Percentiles rank a stretch among this genome's conserved stretches.
Evolutionary conservation across 1,284 basidiomycete species (phyloP).

Genomic region (Pulchroboletus neoregius): DNA sequence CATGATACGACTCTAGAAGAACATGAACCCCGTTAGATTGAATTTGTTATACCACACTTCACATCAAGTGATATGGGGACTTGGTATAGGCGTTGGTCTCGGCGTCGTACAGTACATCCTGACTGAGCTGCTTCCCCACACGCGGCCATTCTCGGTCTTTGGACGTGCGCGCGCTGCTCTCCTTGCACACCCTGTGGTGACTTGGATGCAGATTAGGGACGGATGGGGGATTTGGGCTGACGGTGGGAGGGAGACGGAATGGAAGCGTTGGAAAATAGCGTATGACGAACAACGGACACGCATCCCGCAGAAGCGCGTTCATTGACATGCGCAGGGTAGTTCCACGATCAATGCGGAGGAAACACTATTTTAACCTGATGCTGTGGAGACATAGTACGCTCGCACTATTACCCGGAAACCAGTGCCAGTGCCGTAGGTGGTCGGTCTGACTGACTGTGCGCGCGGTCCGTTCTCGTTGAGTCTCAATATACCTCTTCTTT

Average conservation of each 20-base stretch:
- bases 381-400: no score
- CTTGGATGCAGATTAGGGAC: slow-evolving; percentile 71
- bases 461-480: no score
- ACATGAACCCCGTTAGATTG: slow-evolving; percentile 42
- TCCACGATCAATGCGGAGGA: slow-evolving; percentile 8
- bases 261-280: slow-evolving; percentile 54
- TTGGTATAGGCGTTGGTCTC: slow-evolving; percentile 58
- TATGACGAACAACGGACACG: slow-evolving; percentile 34
- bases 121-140: slow-evolving; percentile 57
- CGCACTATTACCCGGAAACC: no score
- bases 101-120: slow-evolving; percentile 57
- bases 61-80: slow-evolving; percentile 71
- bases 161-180: slow-evolving; percentile 48
- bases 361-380: no score
- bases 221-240: slow-evolving; percentile 78
- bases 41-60: slow-evolving; percentile 71
- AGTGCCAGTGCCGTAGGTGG: no score
- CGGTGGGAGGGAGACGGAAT: slow-evolving; percentile 65
- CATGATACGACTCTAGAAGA: neutral
- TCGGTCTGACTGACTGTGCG: no score
- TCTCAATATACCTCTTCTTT: no score
- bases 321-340: slow-evolving; percentile 6
- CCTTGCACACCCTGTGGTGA: slow-evolving; percentile 55
- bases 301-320: slow-evolving; percentile 12
- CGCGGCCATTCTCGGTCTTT: slow-evolving; percentile 48